Base-by-base conservation (phyloP, 257 asterid species). In the Gentiana macrophylla region DNA sequence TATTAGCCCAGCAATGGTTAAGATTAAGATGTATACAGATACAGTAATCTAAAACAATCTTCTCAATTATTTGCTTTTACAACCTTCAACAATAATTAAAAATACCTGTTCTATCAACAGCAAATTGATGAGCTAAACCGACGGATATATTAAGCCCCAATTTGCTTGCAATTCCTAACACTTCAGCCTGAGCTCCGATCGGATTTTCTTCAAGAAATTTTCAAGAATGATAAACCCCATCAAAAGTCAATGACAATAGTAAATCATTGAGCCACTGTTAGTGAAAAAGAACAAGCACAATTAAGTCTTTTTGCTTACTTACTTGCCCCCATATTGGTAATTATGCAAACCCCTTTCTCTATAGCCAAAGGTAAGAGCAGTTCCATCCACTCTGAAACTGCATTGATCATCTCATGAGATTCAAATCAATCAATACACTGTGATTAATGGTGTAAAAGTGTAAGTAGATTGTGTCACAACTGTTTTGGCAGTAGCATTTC, bases 251-350 rank as follows among this genome's bases (percentile, higher is more conserved):
- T 44, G 38, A 3, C 6, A 32, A 7, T 10, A 62, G 24, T 32
- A 35, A 6, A 47, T 52, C 24, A 32, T 15, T 8, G 41, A 15
- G 50, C 37, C 50, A 54, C 50, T 12, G 49, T 35, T 37, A 15
- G 12, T 37, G 45, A 43, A 24, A 24, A 24, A 10, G 10, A 41
- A 60, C 37, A 32, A 52, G 45, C 49, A 36, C 37, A 41, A 35
- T 61, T 6, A 37, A 50, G 6, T 49, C 32, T 41, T 2, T 52
- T n/a, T 8, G 53, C 62, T 57, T 53, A 15, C 95, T 76, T 79
- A 92, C 97, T 83, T 51, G 95, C 98, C 64, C 98, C 97, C 98
- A 92, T 88, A 70, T 88, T 92, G 61, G 98, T 85, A 66, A 92
- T 75, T 62, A 92, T 85, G 76, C 93, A 64, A 63, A 92, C 84